phyloP scores from a whole-genome alignment of 2,329 filamentous ascomycete genomes.

The Aschersonia sp. region DNA sequence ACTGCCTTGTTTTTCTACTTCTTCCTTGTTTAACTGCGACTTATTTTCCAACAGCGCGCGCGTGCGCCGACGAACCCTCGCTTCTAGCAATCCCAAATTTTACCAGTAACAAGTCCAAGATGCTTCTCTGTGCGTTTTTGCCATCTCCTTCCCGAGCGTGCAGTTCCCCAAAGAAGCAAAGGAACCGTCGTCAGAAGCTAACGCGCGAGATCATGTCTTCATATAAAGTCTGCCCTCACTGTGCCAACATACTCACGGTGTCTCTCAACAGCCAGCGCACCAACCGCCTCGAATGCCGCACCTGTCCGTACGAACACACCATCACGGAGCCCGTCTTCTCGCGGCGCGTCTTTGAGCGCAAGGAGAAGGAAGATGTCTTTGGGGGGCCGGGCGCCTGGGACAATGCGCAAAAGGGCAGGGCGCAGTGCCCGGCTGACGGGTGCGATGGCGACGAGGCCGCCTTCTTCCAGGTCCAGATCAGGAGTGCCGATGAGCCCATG shows the following conservation, averaged over 20 bases:
- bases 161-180: no score
- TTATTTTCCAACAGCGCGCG: no score
- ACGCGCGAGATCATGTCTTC: background rate
- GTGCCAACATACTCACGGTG: constrained; percentile 72
- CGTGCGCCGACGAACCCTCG: no score
- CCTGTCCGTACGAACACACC: constrained; percentile 82
- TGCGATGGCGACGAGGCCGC: constrained; percentile 79
- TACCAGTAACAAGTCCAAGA: no score
- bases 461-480: constrained; percentile 94
- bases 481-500: constrained; percentile 96
- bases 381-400: constrained; percentile 81
- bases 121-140: no score
- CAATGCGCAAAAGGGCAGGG: constrained; percentile 72
- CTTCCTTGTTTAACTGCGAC: no score
- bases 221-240: constrained; percentile 59
- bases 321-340: constrained; percentile 67
- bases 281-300: constrained; percentile 90
- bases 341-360: constrained; percentile 73
- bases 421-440: constrained; percentile 67
- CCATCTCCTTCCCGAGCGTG: no score
- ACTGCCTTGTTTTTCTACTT: no score
- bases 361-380: constrained; percentile 80
- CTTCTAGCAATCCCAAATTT: no score
- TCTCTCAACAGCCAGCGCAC: constrained; percentile 38
- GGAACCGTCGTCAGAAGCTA: no score